Base-by-base conservation (phyloP, 371 early-diverging fungal genomes). In the Fennellomyces sp. region DNA sequence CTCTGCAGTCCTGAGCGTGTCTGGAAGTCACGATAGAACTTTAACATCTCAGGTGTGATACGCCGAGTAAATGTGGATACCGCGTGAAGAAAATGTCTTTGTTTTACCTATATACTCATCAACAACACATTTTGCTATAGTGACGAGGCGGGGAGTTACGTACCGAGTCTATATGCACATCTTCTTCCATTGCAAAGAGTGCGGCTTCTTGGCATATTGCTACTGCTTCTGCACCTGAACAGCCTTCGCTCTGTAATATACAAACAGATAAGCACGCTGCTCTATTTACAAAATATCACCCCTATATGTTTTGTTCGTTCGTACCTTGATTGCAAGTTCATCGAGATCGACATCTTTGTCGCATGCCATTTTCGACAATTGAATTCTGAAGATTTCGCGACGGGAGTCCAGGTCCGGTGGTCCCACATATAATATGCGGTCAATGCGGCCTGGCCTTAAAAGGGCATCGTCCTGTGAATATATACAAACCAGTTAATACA, bases 391-490 rank as follows among this genome's bases (percentile, higher is more conserved):
- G 23, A 99, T 98, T 57, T 91, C 89, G 17, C 66, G 71, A n/a
- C 98, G 81, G 3, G 96, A 84, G 1, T 67, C 78, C 12, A 70
- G 48, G 69, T 97, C 94, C 0, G 99, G 99, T 15, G 95, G 95
- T 0, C 91, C 88, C 2, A 99, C 94, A 65, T 97, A 97, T 0
- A 99, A 76, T 48, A 97, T 91, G 7, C 97, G 77, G 72, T 99
- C 99, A 56, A 99, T 94, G 25, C 99, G 83, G 2, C 98, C 99
- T 0, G 99, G 99, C 23, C 99, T 82, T 62, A 99, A 73, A 23
- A 99, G 72, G 1, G 97, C 99, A 47, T 88, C 85, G 66, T 97
- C 99, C 88, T 88, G 71, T 39, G 13, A 33, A 33, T 33, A 33
- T 48, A 39, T 5, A 42, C 15, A 53, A 13, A 28, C 7, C 26